Conservation (phyloP, 1,139 yeast species). For the Pichia sp. region DNA sequence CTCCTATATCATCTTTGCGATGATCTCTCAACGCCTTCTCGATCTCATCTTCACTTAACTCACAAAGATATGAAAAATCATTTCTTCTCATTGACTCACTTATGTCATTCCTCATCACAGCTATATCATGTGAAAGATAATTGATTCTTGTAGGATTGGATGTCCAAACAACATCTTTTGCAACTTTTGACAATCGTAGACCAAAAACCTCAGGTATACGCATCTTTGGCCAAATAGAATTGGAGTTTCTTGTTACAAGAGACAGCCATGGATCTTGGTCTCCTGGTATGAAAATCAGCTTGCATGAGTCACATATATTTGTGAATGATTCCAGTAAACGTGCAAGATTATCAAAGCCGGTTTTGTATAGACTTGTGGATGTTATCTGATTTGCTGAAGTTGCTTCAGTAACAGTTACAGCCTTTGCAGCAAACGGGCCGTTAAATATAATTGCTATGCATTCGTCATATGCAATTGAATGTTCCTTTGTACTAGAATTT, state of each 20-base stretch:
- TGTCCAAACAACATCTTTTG: slow-evolving; percentile 55
- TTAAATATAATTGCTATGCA: slow-evolving; percentile 40
- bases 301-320: slow-evolving; percentile 20
- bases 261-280: slow-evolving; percentile 92
- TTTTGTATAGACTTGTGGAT: slow-evolving; percentile 52
- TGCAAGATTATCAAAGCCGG: slow-evolving; percentile 67
- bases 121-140: slow-evolving; percentile 79
- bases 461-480: slow-evolving; percentile 6
- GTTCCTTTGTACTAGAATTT: background rate
- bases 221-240: slow-evolving; percentile 61
- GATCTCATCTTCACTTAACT: slow-evolving; percentile 17
- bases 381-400: slow-evolving; percentile 36
- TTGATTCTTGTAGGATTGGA: slow-evolving; percentile 73
- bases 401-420: slow-evolving; percentile 45
- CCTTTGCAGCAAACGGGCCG: slow-evolving; percentile 66
- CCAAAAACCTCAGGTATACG: slow-evolving; percentile 67
- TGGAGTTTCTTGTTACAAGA: slow-evolving; percentile 58
- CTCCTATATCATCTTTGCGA: background rate
- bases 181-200: slow-evolving; percentile 54
- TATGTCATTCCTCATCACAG: slow-evolving; percentile 64
- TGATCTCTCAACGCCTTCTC: slow-evolving; percentile 24
- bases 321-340: slow-evolving; percentile 44
- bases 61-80: slow-evolving; percentile 45
- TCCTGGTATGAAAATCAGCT: slow-evolving; percentile 62
- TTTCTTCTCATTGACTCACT: slow-evolving; percentile 65